phyloP scores from a whole-genome alignment of 2,329 filamentous ascomycete genomes.

The Emydomyces testavorans region DNA sequence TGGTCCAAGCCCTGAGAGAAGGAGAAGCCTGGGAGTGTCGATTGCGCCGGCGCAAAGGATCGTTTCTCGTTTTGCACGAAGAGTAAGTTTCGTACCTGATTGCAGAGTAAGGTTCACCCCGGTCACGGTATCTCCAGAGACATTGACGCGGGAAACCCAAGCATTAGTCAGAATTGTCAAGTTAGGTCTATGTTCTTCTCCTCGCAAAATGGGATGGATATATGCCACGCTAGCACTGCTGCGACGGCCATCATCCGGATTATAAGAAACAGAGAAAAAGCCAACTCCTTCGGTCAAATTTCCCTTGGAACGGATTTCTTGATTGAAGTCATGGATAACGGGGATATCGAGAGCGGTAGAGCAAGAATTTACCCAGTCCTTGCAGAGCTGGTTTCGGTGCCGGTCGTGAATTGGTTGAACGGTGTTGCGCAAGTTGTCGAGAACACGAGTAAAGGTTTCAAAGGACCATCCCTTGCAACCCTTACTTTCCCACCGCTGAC shows the following conservation, averaged over 20 bases:
- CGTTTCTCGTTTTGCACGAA: conserved; percentile 41
- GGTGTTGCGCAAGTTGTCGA: conserved; percentile 80
- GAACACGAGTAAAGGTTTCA: conserved; percentile 66
- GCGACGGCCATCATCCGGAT: conserved; percentile 72
- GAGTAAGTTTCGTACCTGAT: conserved; percentile 40
- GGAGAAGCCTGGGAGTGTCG: conserved; percentile 45
- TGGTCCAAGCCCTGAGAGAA: conserved; percentile 42
- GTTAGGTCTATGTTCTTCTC: conserved; percentile 71
- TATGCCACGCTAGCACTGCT: conserved; percentile 84
- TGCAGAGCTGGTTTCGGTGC: conserved; percentile 81
- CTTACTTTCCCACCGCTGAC: conserved; percentile 68
- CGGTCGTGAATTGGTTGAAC: conserved; percentile 75
- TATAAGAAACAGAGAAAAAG: conserved; percentile 85
- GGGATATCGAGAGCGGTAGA: conserved; percentile 69
- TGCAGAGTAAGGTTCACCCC: conserved; percentile 60
- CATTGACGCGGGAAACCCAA: conserved; percentile 73
- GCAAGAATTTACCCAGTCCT: conserved; percentile 79
- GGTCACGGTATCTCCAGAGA: conserved; percentile 57
- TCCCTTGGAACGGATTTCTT: conserved; percentile 63
- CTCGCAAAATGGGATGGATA: conserved; percentile 79
- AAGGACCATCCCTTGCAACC: conserved; percentile 82
- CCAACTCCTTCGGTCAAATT: conserved; percentile 65
- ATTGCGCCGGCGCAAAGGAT: conserved; percentile 43
- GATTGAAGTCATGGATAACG: conserved; percentile 74
- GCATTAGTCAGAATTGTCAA: conserved; percentile 77